Conservation (phyloP, 352 stramenopile species). For the Phytopythium litorale region DNA sequence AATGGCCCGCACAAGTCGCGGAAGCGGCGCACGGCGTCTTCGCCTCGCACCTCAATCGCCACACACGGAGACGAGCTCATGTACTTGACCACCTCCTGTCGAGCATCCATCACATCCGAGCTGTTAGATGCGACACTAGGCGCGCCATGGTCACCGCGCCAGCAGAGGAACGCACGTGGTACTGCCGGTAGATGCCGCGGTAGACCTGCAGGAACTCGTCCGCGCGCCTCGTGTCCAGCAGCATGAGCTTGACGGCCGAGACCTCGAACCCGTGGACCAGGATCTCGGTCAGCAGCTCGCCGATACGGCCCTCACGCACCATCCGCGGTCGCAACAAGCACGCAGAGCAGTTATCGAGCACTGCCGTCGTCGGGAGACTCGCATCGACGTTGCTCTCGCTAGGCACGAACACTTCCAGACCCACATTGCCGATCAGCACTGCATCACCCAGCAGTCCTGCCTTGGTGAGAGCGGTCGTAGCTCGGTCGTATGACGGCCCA, state of each 20-base stretch:
- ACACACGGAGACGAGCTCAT: slow-evolving; percentile 86
- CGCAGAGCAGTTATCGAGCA: slow-evolving; percentile 63
- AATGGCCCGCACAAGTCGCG: slow-evolving; percentile 84
- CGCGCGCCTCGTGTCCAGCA: slow-evolving; percentile 70
- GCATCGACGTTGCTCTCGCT: slow-evolving; percentile 19
- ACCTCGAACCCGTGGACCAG: slow-evolving; percentile 82
- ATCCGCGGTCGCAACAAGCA: slow-evolving; percentile 61
- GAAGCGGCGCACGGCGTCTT: slow-evolving; percentile 78
- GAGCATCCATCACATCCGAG: not conserved
- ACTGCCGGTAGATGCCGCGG: slow-evolving; percentile 66
- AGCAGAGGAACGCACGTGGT: slow-evolving; percentile 40
- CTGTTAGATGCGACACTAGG: not conserved
- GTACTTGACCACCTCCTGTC: slow-evolving; percentile 86
- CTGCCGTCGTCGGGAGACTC: slow-evolving; percentile 36
- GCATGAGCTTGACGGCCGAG: slow-evolving; percentile 83
- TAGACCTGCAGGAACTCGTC: slow-evolving; percentile 92
- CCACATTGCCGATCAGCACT: slow-evolving; percentile 17
- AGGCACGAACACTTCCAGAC: slow-evolving; percentile 17
- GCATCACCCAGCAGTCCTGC: slow-evolving; percentile 8
- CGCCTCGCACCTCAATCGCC: slow-evolving; percentile 86
- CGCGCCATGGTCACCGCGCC: not conserved
- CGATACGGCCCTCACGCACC: slow-evolving; percentile 51
- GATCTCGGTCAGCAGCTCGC: slow-evolving; percentile 82
- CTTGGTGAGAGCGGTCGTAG: slow-evolving; percentile 5
- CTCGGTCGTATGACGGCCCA: not conserved